A percentile compares a stretch with the other conserved stretches of the same genome.
Evolutionary conservation across 2,329 filamentous ascomycete genomes (phyloP).

Genomic region (Bertia moriformis): DNA sequence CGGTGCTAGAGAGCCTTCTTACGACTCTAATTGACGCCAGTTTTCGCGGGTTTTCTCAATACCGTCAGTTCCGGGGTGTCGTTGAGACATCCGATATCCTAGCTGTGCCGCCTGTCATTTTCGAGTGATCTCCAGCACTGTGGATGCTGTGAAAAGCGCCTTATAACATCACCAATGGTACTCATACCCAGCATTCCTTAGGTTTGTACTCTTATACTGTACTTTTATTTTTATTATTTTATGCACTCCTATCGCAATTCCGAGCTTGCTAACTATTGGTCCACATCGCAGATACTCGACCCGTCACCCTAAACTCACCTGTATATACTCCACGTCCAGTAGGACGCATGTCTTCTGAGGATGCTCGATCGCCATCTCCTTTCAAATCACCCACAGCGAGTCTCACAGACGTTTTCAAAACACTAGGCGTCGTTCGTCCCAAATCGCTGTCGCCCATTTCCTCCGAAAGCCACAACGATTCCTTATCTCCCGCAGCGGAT

Average conservation of each 20-base stretch:
- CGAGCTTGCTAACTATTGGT: not conserved
- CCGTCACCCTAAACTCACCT: not conserved
- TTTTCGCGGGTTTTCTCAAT: not conserved
- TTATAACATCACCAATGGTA: too few relatives aligned
- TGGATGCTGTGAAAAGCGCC: too few relatives aligned
- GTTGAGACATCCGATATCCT: not conserved
- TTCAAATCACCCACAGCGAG: conserved; percentile 18
- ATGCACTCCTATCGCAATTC: not conserved
- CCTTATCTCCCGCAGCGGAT: conserved; percentile 13
- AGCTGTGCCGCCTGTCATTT: not conserved
- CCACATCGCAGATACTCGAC: not conserved
- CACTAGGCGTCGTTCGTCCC: conserved; percentile 19
- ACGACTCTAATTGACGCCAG: not conserved
- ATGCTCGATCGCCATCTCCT: conserved; percentile 18
- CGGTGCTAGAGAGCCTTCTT: too few relatives aligned
- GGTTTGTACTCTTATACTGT: not conserved
- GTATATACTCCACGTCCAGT: not conserved
- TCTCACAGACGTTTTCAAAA: conserved; percentile 24
- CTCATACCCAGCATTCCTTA: not conserved
- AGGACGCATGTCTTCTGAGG: conserved; percentile 23
- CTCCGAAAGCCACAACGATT: conserved; percentile 14
- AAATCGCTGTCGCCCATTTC: conserved; percentile 20
- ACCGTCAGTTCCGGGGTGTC: not conserved
- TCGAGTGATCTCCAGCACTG: not conserved
- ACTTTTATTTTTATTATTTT: not conserved